phyloP scores from a whole-genome alignment of 2,329 filamentous ascomycete genomes.

The Fusarium cicatricum region DNA sequence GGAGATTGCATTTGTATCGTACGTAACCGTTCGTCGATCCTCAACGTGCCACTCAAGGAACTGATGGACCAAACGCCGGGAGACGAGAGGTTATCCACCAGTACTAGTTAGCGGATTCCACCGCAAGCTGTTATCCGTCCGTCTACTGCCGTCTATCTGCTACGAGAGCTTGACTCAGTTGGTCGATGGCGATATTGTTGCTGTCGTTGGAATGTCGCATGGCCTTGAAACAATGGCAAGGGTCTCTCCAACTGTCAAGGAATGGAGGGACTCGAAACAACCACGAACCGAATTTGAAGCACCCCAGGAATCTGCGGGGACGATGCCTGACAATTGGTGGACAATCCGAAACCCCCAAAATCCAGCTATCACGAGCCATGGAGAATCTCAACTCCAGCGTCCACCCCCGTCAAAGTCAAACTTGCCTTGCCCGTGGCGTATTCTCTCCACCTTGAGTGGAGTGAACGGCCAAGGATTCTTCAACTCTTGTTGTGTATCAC shows the following conservation, averaged over 20 bases:
- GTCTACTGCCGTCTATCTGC: constrained; percentile 11
- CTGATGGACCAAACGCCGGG: not conserved
- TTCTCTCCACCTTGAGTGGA: constrained; percentile 9
- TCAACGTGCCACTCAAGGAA: not conserved
- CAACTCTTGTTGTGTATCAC: constrained; percentile 9
- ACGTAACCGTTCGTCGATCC: constrained; percentile 19
- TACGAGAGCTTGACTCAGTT: constrained; percentile 9
- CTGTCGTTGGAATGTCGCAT: constrained; percentile 26
- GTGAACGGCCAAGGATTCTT: not conserved
- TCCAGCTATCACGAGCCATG: constrained; percentile 38
- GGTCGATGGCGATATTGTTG: constrained; percentile 16
- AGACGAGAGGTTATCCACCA: constrained; percentile 14
- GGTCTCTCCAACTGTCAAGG: constrained; percentile 11
- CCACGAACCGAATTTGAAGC: constrained; percentile 29
- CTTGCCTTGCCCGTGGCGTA: constrained; percentile 14
- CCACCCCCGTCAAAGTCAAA: constrained; percentile 29
- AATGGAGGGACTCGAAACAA: constrained; percentile 30
- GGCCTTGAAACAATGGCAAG: constrained; percentile 40
- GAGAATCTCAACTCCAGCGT: constrained; percentile 41
- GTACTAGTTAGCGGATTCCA: constrained; percentile 10
- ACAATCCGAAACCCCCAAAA: constrained; percentile 15
- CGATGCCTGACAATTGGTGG: constrained; percentile 29
- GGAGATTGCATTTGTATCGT: constrained; percentile 26
- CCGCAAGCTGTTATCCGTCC: constrained; percentile 24
- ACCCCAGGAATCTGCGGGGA: constrained; percentile 31